phyloP scores from a whole-genome alignment of 148 eudicot genomes.

The Fagopyrum tataricum region DNA sequence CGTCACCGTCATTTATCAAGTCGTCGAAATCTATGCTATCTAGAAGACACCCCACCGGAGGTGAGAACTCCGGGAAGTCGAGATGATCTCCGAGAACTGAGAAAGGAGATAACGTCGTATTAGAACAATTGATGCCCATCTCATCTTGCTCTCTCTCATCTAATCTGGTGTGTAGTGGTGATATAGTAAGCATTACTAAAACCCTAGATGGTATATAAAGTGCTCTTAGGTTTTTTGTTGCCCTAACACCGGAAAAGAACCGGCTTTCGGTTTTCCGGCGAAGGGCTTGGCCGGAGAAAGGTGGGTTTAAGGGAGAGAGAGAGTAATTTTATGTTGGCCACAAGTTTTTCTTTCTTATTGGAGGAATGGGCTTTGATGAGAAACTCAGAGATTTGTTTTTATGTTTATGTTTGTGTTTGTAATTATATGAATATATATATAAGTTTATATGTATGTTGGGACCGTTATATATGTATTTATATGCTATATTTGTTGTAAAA shows the following conservation, averaged over 20 bases:
- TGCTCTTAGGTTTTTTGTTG: too few species aligned
- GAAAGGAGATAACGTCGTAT: background rate
- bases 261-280: background rate
- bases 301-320: constrained; percentile 4
- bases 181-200: constrained; percentile 38
- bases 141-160: constrained; percentile 27
- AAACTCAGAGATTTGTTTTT: background rate
- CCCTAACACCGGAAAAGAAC: background rate
- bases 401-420: constrained; percentile 12
- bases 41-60: background rate
- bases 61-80: constrained; percentile 29
- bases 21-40: constrained; percentile 53
- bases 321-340: background rate
- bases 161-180: constrained; percentile 26
- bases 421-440: background rate
- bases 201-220: background rate
- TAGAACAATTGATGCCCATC: constrained; percentile 19
- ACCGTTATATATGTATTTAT: constrained; percentile 6
- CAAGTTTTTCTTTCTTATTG: background rate
- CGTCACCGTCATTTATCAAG: constrained; percentile 37
- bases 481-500: background rate
- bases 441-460: constrained; percentile 12
- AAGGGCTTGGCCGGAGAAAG: background rate
- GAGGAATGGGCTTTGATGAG: background rate
- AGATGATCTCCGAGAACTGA: background rate